These are phyloP conservation scores for Populus nigra DNA, from an alignment of 345 rosid genomes.

Conservation along the genomic window DNA sequence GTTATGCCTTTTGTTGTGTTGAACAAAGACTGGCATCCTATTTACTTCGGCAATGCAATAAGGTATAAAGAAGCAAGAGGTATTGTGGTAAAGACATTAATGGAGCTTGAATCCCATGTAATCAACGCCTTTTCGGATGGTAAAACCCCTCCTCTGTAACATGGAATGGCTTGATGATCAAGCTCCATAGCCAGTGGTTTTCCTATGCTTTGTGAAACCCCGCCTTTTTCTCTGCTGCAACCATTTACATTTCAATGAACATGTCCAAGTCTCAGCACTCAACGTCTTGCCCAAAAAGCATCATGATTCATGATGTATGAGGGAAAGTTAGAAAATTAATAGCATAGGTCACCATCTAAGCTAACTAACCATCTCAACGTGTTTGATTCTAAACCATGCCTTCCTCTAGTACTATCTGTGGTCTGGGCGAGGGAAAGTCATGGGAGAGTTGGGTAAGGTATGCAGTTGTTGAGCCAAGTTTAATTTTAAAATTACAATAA, in stretches of 20 bases:
- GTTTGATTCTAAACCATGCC: neutral
- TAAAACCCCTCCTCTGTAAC: slow-evolving; percentile 6
- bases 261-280: neutral
- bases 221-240: neutral
- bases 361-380: neutral
- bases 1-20: neutral
- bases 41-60: neutral
- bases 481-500: neutral
- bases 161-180: slow-evolving; percentile 12
- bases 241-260: neutral
- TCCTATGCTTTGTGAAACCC: slow-evolving; percentile 10
- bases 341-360: neutral
- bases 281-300: neutral
- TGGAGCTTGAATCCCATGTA: slow-evolving; percentile 15
- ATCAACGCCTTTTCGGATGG: neutral
- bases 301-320: neutral
- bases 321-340: neutral
- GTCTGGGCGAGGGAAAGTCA: neutral
- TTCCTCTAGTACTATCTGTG: neutral
- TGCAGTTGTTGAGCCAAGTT: neutral
- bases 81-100: slow-evolving; percentile 14
- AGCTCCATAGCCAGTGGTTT: slow-evolving; percentile 1
- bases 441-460: neutral
- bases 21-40: neutral
- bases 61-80: slow-evolving; percentile 4